phyloP scores from a whole-genome alignment of 345 rosid genomes.

The Balakata baccata region DNA sequence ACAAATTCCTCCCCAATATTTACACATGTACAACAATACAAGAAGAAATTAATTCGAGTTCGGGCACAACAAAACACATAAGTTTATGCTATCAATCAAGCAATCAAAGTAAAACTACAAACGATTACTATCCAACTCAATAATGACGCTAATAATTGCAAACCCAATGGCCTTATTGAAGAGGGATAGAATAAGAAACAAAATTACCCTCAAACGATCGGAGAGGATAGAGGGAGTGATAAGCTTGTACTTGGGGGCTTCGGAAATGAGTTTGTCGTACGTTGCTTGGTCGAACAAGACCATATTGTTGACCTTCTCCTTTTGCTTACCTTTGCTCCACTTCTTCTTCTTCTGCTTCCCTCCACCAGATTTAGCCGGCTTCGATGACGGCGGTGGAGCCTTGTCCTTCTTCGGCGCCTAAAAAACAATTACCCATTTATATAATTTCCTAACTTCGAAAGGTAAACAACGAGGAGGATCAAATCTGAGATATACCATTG shows the following conservation, averaged over 20 bases:
- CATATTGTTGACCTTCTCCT: conserved; percentile 38
- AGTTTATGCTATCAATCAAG: background rate
- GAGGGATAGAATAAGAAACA: background rate
- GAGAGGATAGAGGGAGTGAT: conserved; percentile 34
- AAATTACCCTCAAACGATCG: conserved; percentile 28
- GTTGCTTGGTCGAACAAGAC: conserved; percentile 33
- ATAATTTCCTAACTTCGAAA: no score
- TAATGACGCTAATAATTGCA: background rate
- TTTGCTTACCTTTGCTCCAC: conserved; percentile 38
- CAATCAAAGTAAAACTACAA: no score
- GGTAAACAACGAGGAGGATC: background rate
- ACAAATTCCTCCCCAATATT: no score
- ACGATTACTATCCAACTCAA: background rate
- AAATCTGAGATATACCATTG: background rate
- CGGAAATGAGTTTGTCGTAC: conserved; percentile 31
- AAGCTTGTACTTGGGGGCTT: conserved; percentile 35
- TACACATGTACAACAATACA: no score
- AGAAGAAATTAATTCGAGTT: no score
- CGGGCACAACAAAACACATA: background rate
- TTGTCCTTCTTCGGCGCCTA: conserved; percentile 57
- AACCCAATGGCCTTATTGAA: background rate
- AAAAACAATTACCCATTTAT: background rate
- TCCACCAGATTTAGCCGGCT: conserved; percentile 56
- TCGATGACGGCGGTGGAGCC: conserved; percentile 52
- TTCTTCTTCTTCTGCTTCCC: conserved; percentile 58